Evolutionary conservation across 148 eudicot genomes (phyloP).

Genomic region (Fallopia convolvulus): DNA sequence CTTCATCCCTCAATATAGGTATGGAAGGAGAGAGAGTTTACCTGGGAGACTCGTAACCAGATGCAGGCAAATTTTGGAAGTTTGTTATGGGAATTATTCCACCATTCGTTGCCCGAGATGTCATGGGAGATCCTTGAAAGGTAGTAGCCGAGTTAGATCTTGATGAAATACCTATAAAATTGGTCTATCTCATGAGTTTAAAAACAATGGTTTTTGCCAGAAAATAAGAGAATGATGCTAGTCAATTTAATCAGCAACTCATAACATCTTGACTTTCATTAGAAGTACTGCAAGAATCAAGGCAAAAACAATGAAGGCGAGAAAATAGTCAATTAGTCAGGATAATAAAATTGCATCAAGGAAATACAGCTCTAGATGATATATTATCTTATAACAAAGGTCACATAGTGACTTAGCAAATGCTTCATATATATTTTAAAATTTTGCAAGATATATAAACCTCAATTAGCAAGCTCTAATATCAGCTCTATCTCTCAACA

Average conservation of each 20-base stretch:
- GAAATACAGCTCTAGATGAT: background rate
- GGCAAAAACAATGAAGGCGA: background rate
- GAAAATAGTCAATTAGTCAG: background rate
- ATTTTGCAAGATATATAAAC: background rate
- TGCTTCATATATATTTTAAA: background rate
- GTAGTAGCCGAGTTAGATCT: background rate
- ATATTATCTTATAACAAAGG: background rate
- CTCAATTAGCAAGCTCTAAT: background rate
- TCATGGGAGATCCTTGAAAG: background rate
- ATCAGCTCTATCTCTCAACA: background rate
- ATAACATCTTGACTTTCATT: background rate
- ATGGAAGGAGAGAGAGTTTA: background rate
- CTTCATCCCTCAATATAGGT: background rate
- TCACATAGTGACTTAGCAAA: background rate
- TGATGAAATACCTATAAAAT: conserved; percentile 2
- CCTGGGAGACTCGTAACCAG: background rate
- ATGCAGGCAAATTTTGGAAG: conserved; percentile 21
- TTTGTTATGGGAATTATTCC: conserved; percentile 24
- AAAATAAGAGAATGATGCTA: background rate
- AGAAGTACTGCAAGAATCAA: background rate
- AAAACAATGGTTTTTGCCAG: background rate
- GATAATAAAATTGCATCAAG: background rate
- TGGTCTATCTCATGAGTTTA: background rate
- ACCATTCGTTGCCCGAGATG: conserved; percentile 7
- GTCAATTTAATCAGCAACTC: background rate